Evolutionary conservation across 208 protist genomes (phyloP).

Genomic region (Lotmaria passim): DNA sequence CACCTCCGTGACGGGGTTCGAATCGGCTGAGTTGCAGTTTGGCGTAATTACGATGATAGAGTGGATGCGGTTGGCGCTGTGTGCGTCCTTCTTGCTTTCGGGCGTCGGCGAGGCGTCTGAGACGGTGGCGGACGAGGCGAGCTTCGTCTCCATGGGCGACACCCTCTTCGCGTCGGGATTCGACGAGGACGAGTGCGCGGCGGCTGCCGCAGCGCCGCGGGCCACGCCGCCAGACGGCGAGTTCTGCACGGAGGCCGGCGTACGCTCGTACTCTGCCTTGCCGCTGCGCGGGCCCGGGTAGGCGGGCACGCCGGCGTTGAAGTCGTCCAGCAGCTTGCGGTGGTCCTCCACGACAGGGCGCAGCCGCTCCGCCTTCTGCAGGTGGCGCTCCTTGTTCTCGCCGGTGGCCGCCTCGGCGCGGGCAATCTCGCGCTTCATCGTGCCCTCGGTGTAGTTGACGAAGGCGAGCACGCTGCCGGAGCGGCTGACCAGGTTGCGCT

Average conservation of each 20-base stretch:
- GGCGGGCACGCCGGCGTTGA: constrained; percentile 32
- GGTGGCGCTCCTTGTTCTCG: constrained; percentile 26
- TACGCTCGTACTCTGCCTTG: not conserved
- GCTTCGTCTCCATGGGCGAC: not conserved
- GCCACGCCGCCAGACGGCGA: not conserved
- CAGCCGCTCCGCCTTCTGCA: constrained; percentile 41
- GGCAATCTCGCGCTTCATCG: constrained; percentile 34
- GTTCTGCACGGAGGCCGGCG: not conserved
- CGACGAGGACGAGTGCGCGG: too few relatives aligned
- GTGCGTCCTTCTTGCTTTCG: constrained; percentile 8
- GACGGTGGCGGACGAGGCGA: too few relatives aligned
- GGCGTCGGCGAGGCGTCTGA: constrained; percentile 3
- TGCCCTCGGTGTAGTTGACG: constrained; percentile 38
- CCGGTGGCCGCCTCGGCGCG: constrained; percentile 15
- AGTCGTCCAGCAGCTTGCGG: constrained; percentile 38
- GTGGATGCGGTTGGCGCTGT: constrained; percentile 27
- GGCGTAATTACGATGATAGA: constrained; percentile 45
- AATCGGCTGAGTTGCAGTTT: constrained; percentile 13
- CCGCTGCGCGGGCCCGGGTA: constrained; percentile 20
- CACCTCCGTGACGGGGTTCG: constrained; percentile 8
- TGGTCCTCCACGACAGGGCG: constrained; percentile 43
- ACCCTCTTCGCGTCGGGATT: too few relatives aligned
- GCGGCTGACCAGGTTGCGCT: constrained; percentile 42
- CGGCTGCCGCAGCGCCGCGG: not conserved
- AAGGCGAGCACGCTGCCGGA: constrained; percentile 45